Percentiles rank a stretch among this genome's conserved stretches.
phyloP scores from a whole-genome alignment of 1,284 basidiomycete genomes.

The Golubevia sp. region DNA sequence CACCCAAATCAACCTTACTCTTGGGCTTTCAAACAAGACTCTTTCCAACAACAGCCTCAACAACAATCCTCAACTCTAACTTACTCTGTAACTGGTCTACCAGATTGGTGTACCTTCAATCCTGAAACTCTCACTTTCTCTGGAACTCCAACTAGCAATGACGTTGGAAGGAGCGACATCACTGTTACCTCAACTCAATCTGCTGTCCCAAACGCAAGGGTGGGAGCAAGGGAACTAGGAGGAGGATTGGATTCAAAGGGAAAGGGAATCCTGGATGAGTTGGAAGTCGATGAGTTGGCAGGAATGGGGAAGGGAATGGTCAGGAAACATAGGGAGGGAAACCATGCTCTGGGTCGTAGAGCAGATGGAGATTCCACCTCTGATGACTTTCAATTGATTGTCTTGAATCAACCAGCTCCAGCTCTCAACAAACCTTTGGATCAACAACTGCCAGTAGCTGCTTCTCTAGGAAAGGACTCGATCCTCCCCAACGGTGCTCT shows the following conservation, averaged over 20 bases:
- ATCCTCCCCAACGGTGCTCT: constrained; percentile 63
- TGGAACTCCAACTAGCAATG: constrained; percentile 6
- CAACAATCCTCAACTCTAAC: not conserved
- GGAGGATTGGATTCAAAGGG: not conserved
- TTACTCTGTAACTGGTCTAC: constrained; percentile 9
- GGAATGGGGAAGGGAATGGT: not conserved
- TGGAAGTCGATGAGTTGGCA: not conserved
- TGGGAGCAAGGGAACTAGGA: not conserved
- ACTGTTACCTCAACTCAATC: constrained; percentile 6
- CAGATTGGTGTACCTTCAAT: constrained; percentile 13
- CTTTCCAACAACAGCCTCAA: constrained; percentile 1
- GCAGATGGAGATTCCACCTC: constrained; percentile 7
- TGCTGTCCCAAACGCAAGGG: not conserved
- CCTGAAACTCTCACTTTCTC: not conserved
- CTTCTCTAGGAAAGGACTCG: constrained; percentile 30
- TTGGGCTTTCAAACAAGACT: constrained; percentile 11
- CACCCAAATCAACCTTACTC: constrained; percentile 12
- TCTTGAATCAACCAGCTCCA: constrained; percentile 35
- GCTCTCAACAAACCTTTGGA: constrained; percentile 35
- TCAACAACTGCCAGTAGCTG: constrained; percentile 42
- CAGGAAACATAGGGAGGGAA: no score
- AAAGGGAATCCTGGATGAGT: not conserved
- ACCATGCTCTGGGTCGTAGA: not conserved
- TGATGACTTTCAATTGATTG: constrained; percentile 27
- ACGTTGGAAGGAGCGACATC: constrained; percentile 1